Conservation (phyloP, 371 early-diverging fungal species). For the Blakeslea trispora region DNA sequence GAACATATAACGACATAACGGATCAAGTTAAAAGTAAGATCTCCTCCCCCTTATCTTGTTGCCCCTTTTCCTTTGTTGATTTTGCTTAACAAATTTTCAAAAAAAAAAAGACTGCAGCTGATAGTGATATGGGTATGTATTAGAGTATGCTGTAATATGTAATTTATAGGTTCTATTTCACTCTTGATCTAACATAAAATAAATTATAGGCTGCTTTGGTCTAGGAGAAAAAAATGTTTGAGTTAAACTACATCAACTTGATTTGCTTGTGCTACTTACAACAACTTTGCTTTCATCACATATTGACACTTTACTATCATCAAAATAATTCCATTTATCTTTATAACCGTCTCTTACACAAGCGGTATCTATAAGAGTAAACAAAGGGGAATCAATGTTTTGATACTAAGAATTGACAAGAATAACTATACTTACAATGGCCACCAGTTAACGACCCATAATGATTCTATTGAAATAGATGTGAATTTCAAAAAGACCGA, state of each 20-base stretch:
- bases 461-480: slow-evolving; percentile 66
- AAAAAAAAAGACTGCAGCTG: too few relatives aligned
- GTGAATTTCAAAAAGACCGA: neutral
- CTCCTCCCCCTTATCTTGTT: too few relatives aligned
- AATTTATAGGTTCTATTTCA: slow-evolving; percentile 10
- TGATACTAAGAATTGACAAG: too few relatives aligned
- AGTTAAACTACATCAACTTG: too few relatives aligned
- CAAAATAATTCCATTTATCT: slow-evolving; percentile 90
- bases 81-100: too few relatives aligned
- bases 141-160: too few relatives aligned
- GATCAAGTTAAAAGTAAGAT: too few relatives aligned
- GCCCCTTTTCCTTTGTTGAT: too few relatives aligned
- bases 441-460: slow-evolving; percentile 91
- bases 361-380: slow-evolving; percentile 66
- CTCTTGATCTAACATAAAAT: slow-evolving; percentile 36
- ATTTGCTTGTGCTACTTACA: neutral
- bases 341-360: slow-evolving; percentile 78
- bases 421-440: slow-evolving; percentile 57
- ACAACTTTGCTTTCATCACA: slow-evolving; percentile 66
- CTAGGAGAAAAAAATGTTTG: too few relatives aligned
- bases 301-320: slow-evolving; percentile 85
- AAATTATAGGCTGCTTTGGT: slow-evolving; percentile 55
- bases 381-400: too few relatives aligned
- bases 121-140: too few relatives aligned
- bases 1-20: too few relatives aligned